Evolutionary conservation across 352 stramenopile species (phyloP), one percentile per base, ranked within the genome.

Genomic region (Globisporangium spiculum): DNA sequence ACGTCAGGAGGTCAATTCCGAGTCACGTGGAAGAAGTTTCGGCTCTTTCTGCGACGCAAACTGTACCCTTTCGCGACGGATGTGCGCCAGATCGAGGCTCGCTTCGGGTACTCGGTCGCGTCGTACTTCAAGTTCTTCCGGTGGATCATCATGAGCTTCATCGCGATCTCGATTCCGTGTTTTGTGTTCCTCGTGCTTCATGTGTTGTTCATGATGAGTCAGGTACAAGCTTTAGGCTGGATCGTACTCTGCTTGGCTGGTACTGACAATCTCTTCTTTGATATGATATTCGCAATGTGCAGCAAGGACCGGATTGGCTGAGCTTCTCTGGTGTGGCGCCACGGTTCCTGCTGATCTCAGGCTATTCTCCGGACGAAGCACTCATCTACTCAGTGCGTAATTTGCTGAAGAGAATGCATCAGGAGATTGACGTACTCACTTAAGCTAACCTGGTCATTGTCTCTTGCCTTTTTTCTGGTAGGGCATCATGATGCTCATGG

Each of bases 51-150:
- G n/a, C 20, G 69, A 14, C 68, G 74, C 1, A 63, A 62, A 0
- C 48, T 92, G 26, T 78, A 80, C 44, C 86, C 84, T 18, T 87
- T 94, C 52, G 76, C 73, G 3, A 81, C 66, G 12, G 88, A 94
- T 50, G 76, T 95, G 53, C 75, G 80, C 9, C 84, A 89, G 66
- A 89, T 94, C 50, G 84, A 95, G 50, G 86, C 85, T n/a, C 85
- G 86, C 3, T 95, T 93, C 54, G 88, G 88, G 14, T 87, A 76
- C 27, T 92, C 84, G 1, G 88, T 95, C 20, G 84, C 84, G 18
- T 86, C 88, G 18, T 95, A 95, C 57, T 95, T 94, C 56, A 72
- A 78, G 1, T 94, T 95, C 68, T 90, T 88, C 30, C 72, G 77
- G 4, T 95, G 86, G 86, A 87, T 95, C 61, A 88, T 93, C 59